Percentiles rank a stretch among this genome's conserved stretches.
phyloP scores from a whole-genome alignment of 164 flowering plant genomes.

The Vitis riparia region DNA sequence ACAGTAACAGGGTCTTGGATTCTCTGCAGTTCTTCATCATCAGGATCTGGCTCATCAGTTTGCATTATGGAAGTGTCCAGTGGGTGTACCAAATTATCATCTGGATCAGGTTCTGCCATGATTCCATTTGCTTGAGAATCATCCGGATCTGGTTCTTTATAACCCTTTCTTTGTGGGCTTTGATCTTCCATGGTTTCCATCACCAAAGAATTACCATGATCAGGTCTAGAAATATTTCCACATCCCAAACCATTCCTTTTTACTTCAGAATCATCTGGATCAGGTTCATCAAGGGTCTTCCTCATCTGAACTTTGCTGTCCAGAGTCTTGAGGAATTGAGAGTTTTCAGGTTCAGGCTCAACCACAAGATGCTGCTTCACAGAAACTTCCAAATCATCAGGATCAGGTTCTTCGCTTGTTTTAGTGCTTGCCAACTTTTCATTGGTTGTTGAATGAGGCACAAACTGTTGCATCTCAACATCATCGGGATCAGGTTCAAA shows the following conservation, averaged over 20 bases:
- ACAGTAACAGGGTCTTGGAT: slow-evolving; percentile 73
- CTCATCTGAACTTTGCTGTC: slow-evolving; percentile 2
- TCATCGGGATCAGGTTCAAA: slow-evolving; percentile 23
- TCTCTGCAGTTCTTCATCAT: slow-evolving; percentile 62
- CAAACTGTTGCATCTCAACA: slow-evolving; percentile 13
- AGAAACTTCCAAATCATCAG: slow-evolving; percentile 25
- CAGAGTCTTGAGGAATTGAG: slow-evolving; percentile 8
- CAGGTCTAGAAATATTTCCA: slow-evolving; percentile 4
- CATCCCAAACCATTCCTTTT: neutral
- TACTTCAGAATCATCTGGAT: slow-evolving; percentile 34
- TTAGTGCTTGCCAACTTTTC: slow-evolving; percentile 10
- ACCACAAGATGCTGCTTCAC: neutral
- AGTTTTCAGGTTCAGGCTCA: slow-evolving; percentile 25
- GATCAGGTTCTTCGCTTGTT: slow-evolving; percentile 33
- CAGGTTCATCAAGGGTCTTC: slow-evolving; percentile 30
- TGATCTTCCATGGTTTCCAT: slow-evolving; percentile 11
- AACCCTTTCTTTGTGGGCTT: slow-evolving; percentile 24
- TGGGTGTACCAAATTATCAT: slow-evolving; percentile 21
- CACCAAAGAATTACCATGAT: slow-evolving; percentile 1
- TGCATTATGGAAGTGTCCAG: slow-evolving; percentile 12
- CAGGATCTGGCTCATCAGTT: slow-evolving; percentile 61
- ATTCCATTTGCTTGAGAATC: slow-evolving; percentile 15
- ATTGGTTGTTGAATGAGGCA: slow-evolving; percentile 5
- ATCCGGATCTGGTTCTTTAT: slow-evolving; percentile 26
- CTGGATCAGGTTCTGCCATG: slow-evolving; percentile 38